Evolutionary conservation across 2,329 filamentous ascomycete genomes (phyloP).

Genomic region (Hypoxylon sp.): DNA sequence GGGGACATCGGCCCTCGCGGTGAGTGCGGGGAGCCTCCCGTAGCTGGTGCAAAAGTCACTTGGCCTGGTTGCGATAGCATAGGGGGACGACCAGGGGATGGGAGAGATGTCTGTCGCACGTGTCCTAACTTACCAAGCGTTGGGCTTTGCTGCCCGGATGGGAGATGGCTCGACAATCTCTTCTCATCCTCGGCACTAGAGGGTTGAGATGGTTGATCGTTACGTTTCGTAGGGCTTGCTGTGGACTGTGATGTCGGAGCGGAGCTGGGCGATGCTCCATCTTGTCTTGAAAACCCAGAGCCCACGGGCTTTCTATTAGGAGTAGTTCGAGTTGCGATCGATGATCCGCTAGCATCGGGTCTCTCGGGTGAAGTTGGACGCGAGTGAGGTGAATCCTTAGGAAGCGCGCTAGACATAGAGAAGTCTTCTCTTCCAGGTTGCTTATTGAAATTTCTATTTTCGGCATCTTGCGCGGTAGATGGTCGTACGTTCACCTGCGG

Average conservation of each 20-base stretch:
- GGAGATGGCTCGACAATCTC: constrained; percentile 43
- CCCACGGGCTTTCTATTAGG: constrained; percentile 54
- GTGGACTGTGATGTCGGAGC: constrained; percentile 22
- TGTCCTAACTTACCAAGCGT: constrained; percentile 43
- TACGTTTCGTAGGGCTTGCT: constrained; percentile 10
- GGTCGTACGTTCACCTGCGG: constrained; percentile 42
- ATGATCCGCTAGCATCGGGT: constrained; percentile 40
- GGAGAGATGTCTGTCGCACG: constrained; percentile 49
- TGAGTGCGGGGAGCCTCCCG: constrained; percentile 20
- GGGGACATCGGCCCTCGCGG: constrained; percentile 35
- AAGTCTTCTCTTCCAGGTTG: constrained; percentile 26
- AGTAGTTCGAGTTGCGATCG: constrained; percentile 38
- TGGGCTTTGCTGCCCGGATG: constrained; percentile 46
- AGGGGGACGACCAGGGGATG: constrained; percentile 49
- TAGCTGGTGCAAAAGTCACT: constrained; percentile 35
- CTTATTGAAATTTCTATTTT: constrained; percentile 13
- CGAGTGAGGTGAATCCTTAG: constrained; percentile 33
- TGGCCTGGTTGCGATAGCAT: constrained; percentile 43
- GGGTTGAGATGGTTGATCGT: constrained; percentile 31
- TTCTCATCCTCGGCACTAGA: constrained; percentile 42
- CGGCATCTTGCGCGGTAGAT: constrained; percentile 27
- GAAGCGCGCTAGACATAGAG: constrained; percentile 24
- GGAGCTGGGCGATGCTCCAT: constrained; percentile 41
- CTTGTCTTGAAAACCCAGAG: constrained; percentile 46
- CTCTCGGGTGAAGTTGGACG: constrained; percentile 26